Conservation (phyloP, 495 filamentous ascomycete genomes). For the Cenococcum geophilum region DNA sequence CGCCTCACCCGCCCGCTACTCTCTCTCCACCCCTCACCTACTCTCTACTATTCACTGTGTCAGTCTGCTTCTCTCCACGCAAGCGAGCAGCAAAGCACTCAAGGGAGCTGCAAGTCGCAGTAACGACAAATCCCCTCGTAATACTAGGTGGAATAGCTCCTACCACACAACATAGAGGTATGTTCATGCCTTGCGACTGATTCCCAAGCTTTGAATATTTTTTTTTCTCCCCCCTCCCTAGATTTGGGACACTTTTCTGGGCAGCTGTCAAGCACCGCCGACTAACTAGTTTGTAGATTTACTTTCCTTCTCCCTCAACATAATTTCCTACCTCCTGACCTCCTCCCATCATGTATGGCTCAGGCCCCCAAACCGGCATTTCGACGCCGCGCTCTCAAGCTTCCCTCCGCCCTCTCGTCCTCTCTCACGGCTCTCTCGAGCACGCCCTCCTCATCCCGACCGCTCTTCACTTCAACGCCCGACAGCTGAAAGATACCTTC, state of each 20-base stretch:
- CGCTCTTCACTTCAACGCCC: constrained; percentile 88
- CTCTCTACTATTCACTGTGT: neutral
- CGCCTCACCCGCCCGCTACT: neutral
- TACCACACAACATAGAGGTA: constrained; percentile 10
- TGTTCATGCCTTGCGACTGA: neutral
- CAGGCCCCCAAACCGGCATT: constrained; percentile 85
- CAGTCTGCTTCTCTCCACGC: constrained; percentile 3
- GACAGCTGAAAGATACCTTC: constrained; percentile 84
- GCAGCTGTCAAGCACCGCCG: neutral
- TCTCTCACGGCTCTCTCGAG: constrained; percentile 90
- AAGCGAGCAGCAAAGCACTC: constrained; percentile 8
- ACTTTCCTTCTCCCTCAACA: constrained; percentile 18
- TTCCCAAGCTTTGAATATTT: neutral
- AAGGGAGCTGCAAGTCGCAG: constrained; percentile 23
- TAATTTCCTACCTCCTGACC: neutral
- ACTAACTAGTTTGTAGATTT: constrained; percentile 16
- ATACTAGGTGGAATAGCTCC: constrained; percentile 27
- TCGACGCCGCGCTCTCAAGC: constrained; percentile 86
- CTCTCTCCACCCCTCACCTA: neutral
- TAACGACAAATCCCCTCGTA: constrained; percentile 22
- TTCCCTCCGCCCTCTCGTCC: constrained; percentile 79
- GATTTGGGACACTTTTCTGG: neutral
- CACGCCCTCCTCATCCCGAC: constrained; percentile 92
- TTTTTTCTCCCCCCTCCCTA: no score
- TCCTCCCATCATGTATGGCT: constrained; percentile 71